phyloP scores from a whole-genome alignment of 2,329 filamentous ascomycete genomes.

The Colletotrichum lentis region DNA sequence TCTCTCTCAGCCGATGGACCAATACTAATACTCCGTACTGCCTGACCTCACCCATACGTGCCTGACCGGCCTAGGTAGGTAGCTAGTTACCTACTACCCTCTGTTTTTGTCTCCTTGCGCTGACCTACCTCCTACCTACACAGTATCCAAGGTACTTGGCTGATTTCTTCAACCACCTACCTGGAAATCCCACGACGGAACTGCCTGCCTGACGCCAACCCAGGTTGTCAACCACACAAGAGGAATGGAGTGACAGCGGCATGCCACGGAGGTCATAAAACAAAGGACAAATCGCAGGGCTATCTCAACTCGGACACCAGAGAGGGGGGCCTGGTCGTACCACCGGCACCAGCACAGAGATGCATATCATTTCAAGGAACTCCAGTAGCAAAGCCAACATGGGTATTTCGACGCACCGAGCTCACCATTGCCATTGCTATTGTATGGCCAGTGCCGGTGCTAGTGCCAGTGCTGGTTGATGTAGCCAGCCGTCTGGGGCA shows the following conservation, averaged over 20 bases:
- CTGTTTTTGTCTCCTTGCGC: background rate
- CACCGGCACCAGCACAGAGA: background rate
- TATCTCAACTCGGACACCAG: background rate
- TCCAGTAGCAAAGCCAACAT: slow-evolving; percentile 8
- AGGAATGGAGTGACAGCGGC: background rate
- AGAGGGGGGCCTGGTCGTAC: background rate
- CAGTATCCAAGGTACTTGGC: background rate
- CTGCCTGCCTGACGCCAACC: background rate
- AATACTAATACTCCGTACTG: no score
- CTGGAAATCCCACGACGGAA: background rate
- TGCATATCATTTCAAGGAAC: background rate
- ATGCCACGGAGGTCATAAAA: background rate
- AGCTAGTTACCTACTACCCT: background rate
- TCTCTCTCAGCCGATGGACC: background rate
- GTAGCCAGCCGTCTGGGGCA: slow-evolving; percentile 5
- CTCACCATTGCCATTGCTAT: background rate
- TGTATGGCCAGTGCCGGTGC: background rate
- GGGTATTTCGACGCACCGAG: background rate
- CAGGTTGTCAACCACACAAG: background rate
- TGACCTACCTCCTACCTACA: background rate
- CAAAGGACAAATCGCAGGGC: no score
- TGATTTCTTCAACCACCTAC: background rate
- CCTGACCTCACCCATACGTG: no score
- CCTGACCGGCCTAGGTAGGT: background rate
- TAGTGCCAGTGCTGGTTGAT: background rate